Percentiles rank a stretch among this genome's conserved stretches.
Conservation (phyloP, 1,284 basidiomycete species). For the Entoloma clypeatum region DNA sequence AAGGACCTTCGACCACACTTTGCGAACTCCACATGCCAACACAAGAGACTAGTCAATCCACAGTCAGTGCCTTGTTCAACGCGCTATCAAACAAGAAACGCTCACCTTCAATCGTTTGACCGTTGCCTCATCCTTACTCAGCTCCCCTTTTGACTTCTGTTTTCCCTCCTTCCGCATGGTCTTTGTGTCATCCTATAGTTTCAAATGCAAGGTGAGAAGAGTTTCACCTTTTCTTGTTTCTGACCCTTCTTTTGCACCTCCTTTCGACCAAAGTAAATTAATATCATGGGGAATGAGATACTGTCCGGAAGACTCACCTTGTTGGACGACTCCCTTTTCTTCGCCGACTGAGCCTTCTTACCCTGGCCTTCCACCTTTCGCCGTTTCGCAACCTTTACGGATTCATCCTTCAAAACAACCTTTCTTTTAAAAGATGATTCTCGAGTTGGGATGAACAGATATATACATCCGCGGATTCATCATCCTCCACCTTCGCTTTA, state of each 20-base stretch:
- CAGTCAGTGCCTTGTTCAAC: background rate
- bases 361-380: conserved; percentile 6
- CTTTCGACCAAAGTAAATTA: too few relatives aligned
- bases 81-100: background rate
- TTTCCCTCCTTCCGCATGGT: conserved; percentile 23
- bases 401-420: too few relatives aligned
- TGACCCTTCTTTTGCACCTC: too few relatives aligned
- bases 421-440: too few relatives aligned
- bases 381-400: conserved; percentile 7
- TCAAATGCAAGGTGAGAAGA: too few relatives aligned
- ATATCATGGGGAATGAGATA: too few relatives aligned
- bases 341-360: background rate
- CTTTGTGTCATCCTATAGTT: background rate
- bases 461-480: too few relatives aligned
- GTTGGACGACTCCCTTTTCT: background rate
- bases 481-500: background rate
- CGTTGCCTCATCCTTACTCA: conserved; percentile 54
- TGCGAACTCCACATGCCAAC: conserved; percentile 76
- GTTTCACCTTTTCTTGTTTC: too few relatives aligned
- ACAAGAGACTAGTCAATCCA: conserved; percentile 53
- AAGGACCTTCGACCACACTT: conserved; percentile 79
- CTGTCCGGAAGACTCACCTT: too few relatives aligned
- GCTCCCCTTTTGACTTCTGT: conserved; percentile 19
- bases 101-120: conserved; percentile 58
- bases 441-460: too few relatives aligned